A percentile compares a stretch with the other conserved stretches of the same genome.
Conservation (phyloP, 495 filamentous ascomycete species). For the Terfezia claveryi region DNA sequence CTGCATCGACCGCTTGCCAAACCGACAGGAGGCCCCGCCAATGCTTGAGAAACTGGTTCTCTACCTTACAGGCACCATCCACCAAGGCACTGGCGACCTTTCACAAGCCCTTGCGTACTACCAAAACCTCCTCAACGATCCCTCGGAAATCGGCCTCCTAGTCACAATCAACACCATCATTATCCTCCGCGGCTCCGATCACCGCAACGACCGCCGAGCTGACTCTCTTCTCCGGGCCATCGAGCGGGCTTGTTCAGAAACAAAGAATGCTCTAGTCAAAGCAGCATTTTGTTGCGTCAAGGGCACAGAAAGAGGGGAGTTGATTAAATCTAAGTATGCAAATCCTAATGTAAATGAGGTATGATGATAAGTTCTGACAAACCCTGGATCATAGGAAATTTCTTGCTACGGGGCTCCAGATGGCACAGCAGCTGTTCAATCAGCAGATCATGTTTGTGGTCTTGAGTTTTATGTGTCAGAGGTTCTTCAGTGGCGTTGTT, state of each 20-base stretch:
- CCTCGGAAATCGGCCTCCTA: slow-evolving; percentile 50
- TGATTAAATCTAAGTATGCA: slow-evolving; percentile 43
- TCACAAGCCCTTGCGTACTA: slow-evolving; percentile 31
- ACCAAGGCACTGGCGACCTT: slow-evolving; percentile 57
- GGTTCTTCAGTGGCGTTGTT: slow-evolving; percentile 67
- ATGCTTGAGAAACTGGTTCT: slow-evolving; percentile 25
- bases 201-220: slow-evolving; percentile 22
- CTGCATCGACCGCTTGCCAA: slow-evolving; percentile 22
- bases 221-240: slow-evolving; percentile 37
- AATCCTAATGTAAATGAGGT: too few species aligned
- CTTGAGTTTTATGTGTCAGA: slow-evolving; percentile 62
- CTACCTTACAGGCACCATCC: slow-evolving; percentile 56
- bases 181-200: slow-evolving; percentile 46
- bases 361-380: too few species aligned
- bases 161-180: slow-evolving; percentile 61
- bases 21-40: slow-evolving; percentile 14
- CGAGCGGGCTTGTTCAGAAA: slow-evolving; percentile 41
- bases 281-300: slow-evolving; percentile 60
- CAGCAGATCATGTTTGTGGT: slow-evolving; percentile 62
- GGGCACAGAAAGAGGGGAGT: slow-evolving; percentile 31
- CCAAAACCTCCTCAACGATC: slow-evolving; percentile 28
- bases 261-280: slow-evolving; percentile 49
- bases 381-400: slow-evolving; percentile 22
- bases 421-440: slow-evolving; percentile 26
- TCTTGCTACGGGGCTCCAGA: slow-evolving; percentile 37